A percentile compares a stretch with the other conserved stretches of the same genome.
Conservation (phyloP, 306 rosid genomes). For the Leucaena leucocephala region DNA sequence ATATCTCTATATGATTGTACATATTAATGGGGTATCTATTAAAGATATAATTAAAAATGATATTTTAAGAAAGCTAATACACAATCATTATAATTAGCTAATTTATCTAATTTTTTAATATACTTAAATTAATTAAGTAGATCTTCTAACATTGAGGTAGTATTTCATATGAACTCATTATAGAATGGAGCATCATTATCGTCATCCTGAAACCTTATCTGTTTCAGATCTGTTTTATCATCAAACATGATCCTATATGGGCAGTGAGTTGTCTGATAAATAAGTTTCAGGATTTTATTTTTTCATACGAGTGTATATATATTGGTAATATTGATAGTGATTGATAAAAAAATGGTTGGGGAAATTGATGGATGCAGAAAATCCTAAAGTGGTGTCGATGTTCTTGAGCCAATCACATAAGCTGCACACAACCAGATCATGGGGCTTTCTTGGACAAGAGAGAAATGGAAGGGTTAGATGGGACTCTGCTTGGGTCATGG, state of each 20-base stretch:
- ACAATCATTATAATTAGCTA: too few relatives aligned
- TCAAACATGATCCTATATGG: too few relatives aligned
- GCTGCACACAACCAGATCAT: conserved; percentile 69
- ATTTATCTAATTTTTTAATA: too few relatives aligned
- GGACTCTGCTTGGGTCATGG: conserved; percentile 43
- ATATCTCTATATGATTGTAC: too few relatives aligned
- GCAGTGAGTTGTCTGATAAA: background rate
- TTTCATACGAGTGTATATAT: background rate
- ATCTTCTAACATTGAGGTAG: too few relatives aligned
- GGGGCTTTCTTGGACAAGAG: conserved; percentile 64
- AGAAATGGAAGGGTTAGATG: conserved; percentile 22
- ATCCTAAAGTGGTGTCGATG: conserved; percentile 56
- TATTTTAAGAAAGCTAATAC: too few relatives aligned
- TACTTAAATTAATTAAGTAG: too few relatives aligned
- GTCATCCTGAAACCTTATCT: background rate
- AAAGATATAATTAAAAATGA: too few relatives aligned
- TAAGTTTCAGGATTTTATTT: too few relatives aligned
- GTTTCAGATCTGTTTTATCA: too few relatives aligned
- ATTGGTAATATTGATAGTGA: background rate
- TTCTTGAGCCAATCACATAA: conserved; percentile 57
- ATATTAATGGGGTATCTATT: too few relatives aligned
- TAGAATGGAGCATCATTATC: background rate
- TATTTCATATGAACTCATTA: background rate
- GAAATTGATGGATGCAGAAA: conserved; percentile 27
- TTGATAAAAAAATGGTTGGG: background rate